These are phyloP conservation scores for Paramecium octaurelia DNA, from an alignment of 73 alveolate species.

Conservation along the genomic window DNA sequence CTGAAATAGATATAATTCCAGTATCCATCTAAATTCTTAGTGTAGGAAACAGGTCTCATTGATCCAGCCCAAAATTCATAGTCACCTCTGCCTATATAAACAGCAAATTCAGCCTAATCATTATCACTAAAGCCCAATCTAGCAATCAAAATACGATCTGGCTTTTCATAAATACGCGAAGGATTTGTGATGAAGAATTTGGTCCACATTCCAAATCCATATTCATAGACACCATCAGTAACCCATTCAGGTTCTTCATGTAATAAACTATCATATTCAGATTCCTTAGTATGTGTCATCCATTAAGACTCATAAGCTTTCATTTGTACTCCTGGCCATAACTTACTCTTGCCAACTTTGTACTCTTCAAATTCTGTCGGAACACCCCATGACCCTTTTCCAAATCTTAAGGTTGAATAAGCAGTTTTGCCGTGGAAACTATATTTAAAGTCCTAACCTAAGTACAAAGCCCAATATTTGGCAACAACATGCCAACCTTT, in stretches of 20 bases:
- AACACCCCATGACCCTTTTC: conserved; percentile 1
- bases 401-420: not conserved
- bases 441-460: not conserved
- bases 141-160: not conserved
- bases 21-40: conserved; percentile 2
- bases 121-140: not conserved
- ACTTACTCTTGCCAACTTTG: not conserved
- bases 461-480: conserved; percentile 30
- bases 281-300: not conserved
- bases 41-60: not conserved
- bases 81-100: not conserved
- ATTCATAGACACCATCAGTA: conserved; percentile 21
- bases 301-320: not conserved
- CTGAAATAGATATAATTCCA: conserved; percentile 10
- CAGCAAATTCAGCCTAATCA: not conserved
- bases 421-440: not conserved
- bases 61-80: conserved; percentile 19
- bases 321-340: not conserved
- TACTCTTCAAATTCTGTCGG: not conserved
- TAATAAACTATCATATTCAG: not conserved
- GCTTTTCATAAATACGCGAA: not conserved
- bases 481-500: not conserved
- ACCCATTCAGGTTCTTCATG: not conserved
- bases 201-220: conserved; percentile 42
- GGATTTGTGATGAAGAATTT: conserved; percentile 41